Evolutionary conservation across 306 rosid genomes (phyloP), one percentile per base, ranked within the genome.

Genomic region (Pachyrhizus erosus): DNA sequence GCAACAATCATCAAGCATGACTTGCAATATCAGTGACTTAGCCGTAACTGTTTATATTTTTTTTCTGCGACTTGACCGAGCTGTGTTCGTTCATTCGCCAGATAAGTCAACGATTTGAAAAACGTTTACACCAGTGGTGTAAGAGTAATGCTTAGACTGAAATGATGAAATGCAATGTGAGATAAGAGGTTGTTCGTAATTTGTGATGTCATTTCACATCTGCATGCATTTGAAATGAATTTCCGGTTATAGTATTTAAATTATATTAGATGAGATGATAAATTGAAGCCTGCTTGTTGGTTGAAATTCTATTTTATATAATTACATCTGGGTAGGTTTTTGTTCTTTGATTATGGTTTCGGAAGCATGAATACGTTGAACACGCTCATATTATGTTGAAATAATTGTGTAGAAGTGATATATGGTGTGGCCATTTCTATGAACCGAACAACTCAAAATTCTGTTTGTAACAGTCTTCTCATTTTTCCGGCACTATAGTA

Each of bases 401-500:
- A n/a, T 29, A 52, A 23, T 73, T 54, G 13, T 64, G 14, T 31
- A 21, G 1, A 54, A 64, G 43, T 40, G 43, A 66, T 54, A 79
- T 26, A 40, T 40, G 37, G 58, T 23, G 45, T 73, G 58, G 52
- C 27, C 27, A 55, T 79, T 73, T 79, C 20, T 55, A 7, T 31
- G 72, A 73, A 54, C 70, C 31, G 42, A 73, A 10, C 66, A 14
- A 77, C 17, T 65, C 13, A 34, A 80, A 57, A 81, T 57, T 58
- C 5, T 24, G 26, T 21, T 62, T 34, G 29, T 18, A 64, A 10
- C 1, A 45, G 45, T 52, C 29, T 29, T 51, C 72, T 57, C 10
- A 26, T 17, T 81, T 66, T 77, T 70, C 64, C 24, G 29, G 73
- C 42, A 27, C 5, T 40, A 11, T 71, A 42, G 54, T 75, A 43